Percentiles rank a stretch among this genome's conserved stretches.
Evolutionary conservation across 23 red algal genomes (phyloP).

Genomic region (Gracilaria domingensis): DNA sequence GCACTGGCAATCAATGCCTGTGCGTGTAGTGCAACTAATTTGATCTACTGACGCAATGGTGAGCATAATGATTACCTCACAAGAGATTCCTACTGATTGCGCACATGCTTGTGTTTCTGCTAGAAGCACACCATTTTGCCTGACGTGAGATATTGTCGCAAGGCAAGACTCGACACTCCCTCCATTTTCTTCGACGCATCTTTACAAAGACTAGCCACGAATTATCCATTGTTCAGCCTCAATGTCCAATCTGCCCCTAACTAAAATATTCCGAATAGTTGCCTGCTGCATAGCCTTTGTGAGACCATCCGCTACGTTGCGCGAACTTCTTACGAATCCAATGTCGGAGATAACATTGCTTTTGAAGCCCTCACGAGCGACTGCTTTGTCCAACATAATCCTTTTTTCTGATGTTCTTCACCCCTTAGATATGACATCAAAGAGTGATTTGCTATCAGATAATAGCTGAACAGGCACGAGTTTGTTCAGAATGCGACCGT

Average conservation of each 20-base stretch:
- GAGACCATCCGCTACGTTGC: slow-evolving; percentile 37
- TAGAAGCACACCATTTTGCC: too few species aligned
- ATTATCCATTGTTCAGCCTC: slow-evolving; percentile 36
- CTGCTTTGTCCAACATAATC: slow-evolving; percentile 40
- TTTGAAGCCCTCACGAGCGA: slow-evolving; percentile 22
- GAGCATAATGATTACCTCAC: too few species aligned
- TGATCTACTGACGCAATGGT: too few species aligned
- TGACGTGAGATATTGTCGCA: too few species aligned
- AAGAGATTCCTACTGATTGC: too few species aligned
- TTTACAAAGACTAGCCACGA: neutral
- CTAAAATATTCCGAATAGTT: neutral
- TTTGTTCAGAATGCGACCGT: neutral
- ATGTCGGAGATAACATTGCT: slow-evolving; percentile 31
- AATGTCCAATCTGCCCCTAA: neutral
- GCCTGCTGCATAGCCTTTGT: slow-evolving; percentile 39
- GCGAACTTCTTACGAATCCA: slow-evolving; percentile 24
- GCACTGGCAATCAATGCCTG: too few species aligned
- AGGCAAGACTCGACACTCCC: slow-evolving; percentile 3
- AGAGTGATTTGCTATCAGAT: slow-evolving; percentile 24
- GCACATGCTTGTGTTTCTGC: too few species aligned
- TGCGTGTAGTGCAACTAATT: too few species aligned
- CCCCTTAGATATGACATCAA: slow-evolving; percentile 55
- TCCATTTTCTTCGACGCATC: neutral
- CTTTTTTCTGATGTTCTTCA: slow-evolving; percentile 40
- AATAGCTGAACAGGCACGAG: slow-evolving; percentile 3